Evolutionary conservation across 164 flowering plant species (phyloP).

Genomic region (Santalum album): DNA sequence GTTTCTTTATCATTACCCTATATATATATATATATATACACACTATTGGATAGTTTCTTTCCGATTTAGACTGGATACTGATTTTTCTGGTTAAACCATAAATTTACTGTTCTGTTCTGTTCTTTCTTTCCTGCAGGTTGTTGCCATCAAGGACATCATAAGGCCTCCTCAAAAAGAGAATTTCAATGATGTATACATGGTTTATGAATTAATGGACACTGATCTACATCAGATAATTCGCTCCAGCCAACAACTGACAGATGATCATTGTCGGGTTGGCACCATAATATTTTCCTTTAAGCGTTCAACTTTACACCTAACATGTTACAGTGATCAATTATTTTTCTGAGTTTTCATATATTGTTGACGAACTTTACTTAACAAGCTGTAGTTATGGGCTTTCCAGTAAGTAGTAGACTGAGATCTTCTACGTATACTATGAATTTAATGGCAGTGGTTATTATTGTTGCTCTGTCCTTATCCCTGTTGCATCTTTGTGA

Average conservation of each 20-base stretch:
- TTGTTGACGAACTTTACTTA: not conserved
- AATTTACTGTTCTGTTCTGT: not conserved
- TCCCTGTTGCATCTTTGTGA: no score
- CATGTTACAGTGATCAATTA: not conserved
- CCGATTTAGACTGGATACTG: no score
- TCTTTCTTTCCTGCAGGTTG: conserved; percentile 34
- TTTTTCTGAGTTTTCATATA: not conserved
- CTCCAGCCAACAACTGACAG: conserved; percentile 60
- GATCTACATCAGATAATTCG: conserved; percentile 90
- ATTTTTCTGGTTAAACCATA: no score
- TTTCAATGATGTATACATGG: conserved; percentile 85
- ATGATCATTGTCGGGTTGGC: conserved; percentile 87
- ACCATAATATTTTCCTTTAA: not conserved
- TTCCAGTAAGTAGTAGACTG: no score
- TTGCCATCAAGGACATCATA: conserved; percentile 68
- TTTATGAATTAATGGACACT: conserved; percentile 83
- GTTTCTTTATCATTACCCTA: no score
- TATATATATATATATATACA: no score
- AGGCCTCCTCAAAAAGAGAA: conserved; percentile 68
- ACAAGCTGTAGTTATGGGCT: no score
- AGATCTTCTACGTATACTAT: not conserved
- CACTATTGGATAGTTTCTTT: no score
- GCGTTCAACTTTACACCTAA: not conserved
- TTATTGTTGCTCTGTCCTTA: no score
- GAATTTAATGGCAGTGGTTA: no score